A percentile compares a stretch with the other conserved stretches of the same genome.
Evolutionary conservation across 176 grass and related monocot genomes (phyloP).

Genomic region (Rhipidocladum racemiflorum): DNA sequence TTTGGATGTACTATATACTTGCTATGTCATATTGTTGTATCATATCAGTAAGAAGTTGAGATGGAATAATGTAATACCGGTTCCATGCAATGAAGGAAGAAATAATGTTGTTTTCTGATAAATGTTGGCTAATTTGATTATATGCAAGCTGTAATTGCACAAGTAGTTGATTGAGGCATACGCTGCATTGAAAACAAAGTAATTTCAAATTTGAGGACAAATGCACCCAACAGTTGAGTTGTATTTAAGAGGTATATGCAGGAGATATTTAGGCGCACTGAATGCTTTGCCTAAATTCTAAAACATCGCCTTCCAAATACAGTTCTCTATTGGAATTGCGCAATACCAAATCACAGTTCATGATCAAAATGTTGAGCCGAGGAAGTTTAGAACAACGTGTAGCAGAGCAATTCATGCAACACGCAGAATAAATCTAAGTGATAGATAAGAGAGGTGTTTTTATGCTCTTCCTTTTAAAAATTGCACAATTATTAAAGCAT

Average conservation of each 20-base stretch:
- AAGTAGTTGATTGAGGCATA: neutral
- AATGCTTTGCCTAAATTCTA: neutral
- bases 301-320: neutral
- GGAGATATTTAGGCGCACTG: neutral
- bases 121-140: neutral
- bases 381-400: neutral
- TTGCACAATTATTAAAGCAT: too few species aligned
- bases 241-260: neutral
- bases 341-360: neutral
- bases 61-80: neutral
- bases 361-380: neutral
- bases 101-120: neutral
- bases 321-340: neutral
- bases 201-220: neutral
- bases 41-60: conserved; percentile 1
- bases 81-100: neutral
- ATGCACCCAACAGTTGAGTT: neutral
- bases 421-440: neutral
- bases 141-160: neutral
- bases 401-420: neutral
- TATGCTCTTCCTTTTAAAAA: too few species aligned
- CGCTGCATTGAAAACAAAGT: neutral
- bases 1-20: conserved; percentile 16
- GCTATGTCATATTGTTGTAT: neutral
- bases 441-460: too few species aligned